Conservation (phyloP, 805 yeast genomes). For the Schwanniomyces sp. region DNA sequence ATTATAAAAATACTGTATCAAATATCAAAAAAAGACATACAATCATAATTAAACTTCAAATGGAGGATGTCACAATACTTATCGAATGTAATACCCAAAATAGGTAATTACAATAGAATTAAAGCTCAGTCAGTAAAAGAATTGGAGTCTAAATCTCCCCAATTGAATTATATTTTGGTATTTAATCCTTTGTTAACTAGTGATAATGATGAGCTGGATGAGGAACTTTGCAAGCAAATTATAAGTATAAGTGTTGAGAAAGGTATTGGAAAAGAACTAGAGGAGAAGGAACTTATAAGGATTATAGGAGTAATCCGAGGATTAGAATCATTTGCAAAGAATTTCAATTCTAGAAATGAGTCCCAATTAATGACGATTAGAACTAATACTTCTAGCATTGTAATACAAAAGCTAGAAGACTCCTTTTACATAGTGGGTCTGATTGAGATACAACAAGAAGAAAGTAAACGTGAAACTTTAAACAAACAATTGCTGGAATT, state of each 20-base stretch:
- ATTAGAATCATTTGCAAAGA: conserved; percentile 27
- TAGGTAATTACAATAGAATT: conserved; percentile 9
- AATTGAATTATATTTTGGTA: conserved; percentile 22
- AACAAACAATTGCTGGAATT: conserved; percentile 25
- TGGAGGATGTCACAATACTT: conserved; percentile 26
- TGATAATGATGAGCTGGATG: conserved; percentile 25
- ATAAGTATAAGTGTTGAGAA: conserved; percentile 12
- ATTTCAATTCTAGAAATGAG: conserved; percentile 12
- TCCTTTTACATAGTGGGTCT: conserved; percentile 27
- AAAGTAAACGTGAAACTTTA: conserved; percentile 16
- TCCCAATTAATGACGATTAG: conserved; percentile 12
- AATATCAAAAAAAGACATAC: no score
- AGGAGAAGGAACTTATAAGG: conserved; percentile 23
- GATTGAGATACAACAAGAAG: conserved; percentile 6
- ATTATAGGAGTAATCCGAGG: conserved; percentile 39
- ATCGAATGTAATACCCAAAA: conserved; percentile 28
- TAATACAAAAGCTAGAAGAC: conserved; percentile 24
- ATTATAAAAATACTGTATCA: no score
- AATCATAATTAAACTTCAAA: not conserved
- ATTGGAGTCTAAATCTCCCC: conserved; percentile 5
- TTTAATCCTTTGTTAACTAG: conserved; percentile 30
- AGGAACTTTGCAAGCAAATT: conserved; percentile 31
- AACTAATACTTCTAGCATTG: conserved; percentile 22
- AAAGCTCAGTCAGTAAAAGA: not conserved
- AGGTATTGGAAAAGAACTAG: conserved; percentile 3